phyloP scores from a whole-genome alignment of 768 basidiomycete species.

The Butyriboletus loyo region DNA sequence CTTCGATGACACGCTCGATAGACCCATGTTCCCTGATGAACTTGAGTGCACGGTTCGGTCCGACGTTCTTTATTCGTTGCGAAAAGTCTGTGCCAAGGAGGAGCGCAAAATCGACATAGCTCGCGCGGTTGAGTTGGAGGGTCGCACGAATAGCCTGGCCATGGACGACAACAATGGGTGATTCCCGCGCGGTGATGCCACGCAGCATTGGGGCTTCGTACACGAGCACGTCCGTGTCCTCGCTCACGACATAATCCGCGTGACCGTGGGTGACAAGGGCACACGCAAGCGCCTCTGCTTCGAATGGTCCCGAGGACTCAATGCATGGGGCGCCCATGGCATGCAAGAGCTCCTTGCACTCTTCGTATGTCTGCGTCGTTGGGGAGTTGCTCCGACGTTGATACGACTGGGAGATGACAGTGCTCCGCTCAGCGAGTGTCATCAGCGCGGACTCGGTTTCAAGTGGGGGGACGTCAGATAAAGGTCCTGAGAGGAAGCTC shows the following conservation, averaged over 20 bases:
- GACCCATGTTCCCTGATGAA: constrained; percentile 67
- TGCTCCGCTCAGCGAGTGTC: constrained; percentile 49
- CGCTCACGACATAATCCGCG: constrained; percentile 87
- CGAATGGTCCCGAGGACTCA: constrained; percentile 62
- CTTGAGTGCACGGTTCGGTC: constrained; percentile 73
- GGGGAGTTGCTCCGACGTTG: constrained; percentile 60
- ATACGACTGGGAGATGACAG: constrained; percentile 61
- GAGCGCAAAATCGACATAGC: constrained; percentile 82
- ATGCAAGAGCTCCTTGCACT: constrained; percentile 63
- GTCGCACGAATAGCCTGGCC: constrained; percentile 58
- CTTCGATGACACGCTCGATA: constrained; percentile 67
- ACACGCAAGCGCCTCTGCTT: constrained; percentile 85
- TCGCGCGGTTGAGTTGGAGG: constrained; percentile 52
- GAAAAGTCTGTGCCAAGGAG: constrained; percentile 91
- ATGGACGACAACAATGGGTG: constrained; percentile 61
- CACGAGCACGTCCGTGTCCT: constrained; percentile 85
- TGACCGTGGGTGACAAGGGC: constrained; percentile 68
- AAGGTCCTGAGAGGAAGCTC: constrained; percentile 37
- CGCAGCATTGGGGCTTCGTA: constrained; percentile 83
- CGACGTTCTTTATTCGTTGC: constrained; percentile 77
- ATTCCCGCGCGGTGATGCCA: constrained; percentile 60
- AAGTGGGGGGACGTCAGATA: constrained; percentile 8
- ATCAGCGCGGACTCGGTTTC: constrained; percentile 25
- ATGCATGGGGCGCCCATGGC: constrained; percentile 86
- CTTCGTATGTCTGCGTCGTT: constrained; percentile 60